Evolutionary conservation across 768 basidiomycete species (phyloP).

Genomic region (Brasilioporus rufonigricans): DNA sequence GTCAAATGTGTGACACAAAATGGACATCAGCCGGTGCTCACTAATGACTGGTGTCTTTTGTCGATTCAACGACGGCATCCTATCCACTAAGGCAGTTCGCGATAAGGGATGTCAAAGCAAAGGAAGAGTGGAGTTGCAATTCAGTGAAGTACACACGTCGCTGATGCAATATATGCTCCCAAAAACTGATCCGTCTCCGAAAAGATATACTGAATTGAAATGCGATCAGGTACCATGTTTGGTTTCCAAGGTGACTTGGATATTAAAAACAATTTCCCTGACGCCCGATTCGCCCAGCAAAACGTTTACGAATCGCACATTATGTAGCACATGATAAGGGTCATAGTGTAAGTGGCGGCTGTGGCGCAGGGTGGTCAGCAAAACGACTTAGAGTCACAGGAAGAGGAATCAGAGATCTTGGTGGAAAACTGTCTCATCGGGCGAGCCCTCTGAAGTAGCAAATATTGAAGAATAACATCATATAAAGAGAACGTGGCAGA

Average conservation of each 20-base stretch:
- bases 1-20: conserved; percentile 1
- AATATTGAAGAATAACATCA: conserved; percentile 56
- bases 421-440: conserved; percentile 65
- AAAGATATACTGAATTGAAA: neutral
- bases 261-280: neutral
- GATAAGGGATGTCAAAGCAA: neutral
- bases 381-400: neutral
- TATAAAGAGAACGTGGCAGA: conserved; percentile 2
- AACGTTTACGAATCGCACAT: neutral
- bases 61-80: conserved; percentile 16
- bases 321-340: neutral
- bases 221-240: neutral
- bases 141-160: no score
- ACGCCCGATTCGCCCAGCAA: neutral
- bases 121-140: neutral
- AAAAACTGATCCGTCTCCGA: neutral
- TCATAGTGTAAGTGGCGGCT: neutral
- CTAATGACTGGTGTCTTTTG: conserved; percentile 62
- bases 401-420: conserved; percentile 64
- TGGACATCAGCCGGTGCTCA: conserved; percentile 33
- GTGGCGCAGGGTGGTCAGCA: conserved; percentile 6
- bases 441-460: conserved; percentile 64
- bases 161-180: neutral
- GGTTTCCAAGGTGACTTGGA: neutral
- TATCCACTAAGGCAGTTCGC: neutral